phyloP scores from a whole-genome alignment of 495 filamentous ascomycete genomes.

The Trichoderma parareesei region DNA sequence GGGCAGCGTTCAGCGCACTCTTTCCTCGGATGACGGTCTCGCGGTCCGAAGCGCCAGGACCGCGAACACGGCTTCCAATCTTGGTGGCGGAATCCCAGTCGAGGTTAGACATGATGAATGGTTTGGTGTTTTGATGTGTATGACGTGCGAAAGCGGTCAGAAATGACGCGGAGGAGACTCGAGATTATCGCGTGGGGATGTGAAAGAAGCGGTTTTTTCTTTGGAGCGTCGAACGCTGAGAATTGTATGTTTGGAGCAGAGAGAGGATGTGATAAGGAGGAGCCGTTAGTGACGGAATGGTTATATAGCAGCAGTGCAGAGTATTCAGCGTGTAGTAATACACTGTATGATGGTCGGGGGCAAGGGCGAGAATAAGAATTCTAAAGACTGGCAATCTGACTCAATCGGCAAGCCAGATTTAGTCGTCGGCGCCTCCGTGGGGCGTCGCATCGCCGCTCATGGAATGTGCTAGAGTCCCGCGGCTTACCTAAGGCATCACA shows the following conservation, averaged over 20 bases:
- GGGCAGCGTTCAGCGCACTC: slow-evolving; percentile 82
- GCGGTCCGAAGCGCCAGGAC: slow-evolving; percentile 52
- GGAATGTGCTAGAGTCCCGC: slow-evolving; percentile 9
- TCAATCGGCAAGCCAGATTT: slow-evolving; percentile 12
- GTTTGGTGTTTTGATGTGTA: background rate
- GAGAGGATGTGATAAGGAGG: background rate
- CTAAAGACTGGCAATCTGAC: slow-evolving; percentile 7
- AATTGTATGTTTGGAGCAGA: background rate
- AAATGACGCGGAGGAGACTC: slow-evolving; percentile 3
- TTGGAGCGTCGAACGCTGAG: background rate
- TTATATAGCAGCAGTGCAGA: background rate
- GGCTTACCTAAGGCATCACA: background rate
- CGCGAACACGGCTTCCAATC: slow-evolving; percentile 77
- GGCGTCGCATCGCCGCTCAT: slow-evolving; percentile 8
- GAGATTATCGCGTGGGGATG: slow-evolving; percentile 12
- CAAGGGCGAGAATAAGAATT: slow-evolving; percentile 3
- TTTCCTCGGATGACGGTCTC: slow-evolving; percentile 86
- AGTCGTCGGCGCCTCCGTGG: slow-evolving; percentile 4
- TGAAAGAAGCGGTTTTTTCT: background rate
- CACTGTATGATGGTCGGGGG: background rate
- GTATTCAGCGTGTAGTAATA: background rate
- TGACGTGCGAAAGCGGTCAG: slow-evolving; percentile 6
- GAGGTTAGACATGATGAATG: slow-evolving; percentile 47
- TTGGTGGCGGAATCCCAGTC: slow-evolving; percentile 88
- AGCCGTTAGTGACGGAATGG: background rate